Evolutionary conservation across 2,329 filamentous ascomycete species (phyloP).

Genomic region (Pseudocercospora macadamiae): DNA sequence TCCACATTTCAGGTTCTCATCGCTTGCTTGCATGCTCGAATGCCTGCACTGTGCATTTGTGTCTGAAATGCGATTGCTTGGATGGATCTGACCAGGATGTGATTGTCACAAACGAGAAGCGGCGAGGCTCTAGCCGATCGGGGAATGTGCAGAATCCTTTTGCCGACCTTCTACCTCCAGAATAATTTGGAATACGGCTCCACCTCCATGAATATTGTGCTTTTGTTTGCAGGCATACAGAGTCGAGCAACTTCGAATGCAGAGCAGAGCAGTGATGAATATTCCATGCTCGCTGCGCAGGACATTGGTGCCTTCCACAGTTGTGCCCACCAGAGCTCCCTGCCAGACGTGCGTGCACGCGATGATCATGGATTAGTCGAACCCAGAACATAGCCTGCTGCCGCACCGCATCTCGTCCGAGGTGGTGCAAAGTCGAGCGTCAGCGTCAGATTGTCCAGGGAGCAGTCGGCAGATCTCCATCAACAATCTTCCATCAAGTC

Average conservation of each 20-base stretch:
- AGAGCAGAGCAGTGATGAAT: no score
- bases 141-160: not conserved
- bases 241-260: no score
- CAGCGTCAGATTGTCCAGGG: not conserved
- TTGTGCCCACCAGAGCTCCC: no score
- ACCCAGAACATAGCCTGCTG: not conserved
- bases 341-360: no score
- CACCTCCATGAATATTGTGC: not conserved
- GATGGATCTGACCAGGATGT: not conserved
- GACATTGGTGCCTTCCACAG: no score
- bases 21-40: not conserved
- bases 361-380: not conserved
- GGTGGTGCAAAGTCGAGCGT: not conserved
- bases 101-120: not conserved
- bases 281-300: no score
- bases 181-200: not conserved
- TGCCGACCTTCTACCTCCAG: not conserved
- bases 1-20: no score
- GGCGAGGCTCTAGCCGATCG: not conserved
- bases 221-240: not conserved
- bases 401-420: no score
- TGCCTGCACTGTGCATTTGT: not conserved
- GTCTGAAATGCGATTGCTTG: not conserved
- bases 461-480: conserved; percentile 6
- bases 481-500: not conserved